Percentiles rank a stretch among this genome's conserved stretches.
These are phyloP conservation scores for Termitomyces sp. DNA, from an alignment of 768 basidiomycete species.

Conservation along the genomic window DNA sequence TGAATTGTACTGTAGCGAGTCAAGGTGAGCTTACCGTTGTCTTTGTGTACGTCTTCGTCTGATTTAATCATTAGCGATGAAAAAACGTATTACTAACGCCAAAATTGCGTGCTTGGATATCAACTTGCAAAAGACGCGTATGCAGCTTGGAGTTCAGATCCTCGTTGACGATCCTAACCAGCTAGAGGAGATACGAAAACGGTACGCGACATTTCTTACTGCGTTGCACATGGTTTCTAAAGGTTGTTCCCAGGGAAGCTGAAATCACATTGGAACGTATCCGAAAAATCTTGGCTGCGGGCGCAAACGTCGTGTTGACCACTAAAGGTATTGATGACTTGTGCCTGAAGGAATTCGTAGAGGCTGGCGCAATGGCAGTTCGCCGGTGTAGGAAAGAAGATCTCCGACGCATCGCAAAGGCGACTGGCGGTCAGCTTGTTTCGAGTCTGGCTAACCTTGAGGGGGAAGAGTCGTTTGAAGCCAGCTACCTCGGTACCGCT, in stretches of 20 bases:
- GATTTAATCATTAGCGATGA: slow-evolving; percentile 70
- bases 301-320: slow-evolving; percentile 95
- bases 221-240: background rate
- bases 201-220: slow-evolving; percentile 42
- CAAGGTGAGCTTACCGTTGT: slow-evolving; percentile 63
- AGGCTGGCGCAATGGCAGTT: slow-evolving; percentile 98
- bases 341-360: slow-evolving; percentile 97
- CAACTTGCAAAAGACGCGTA: slow-evolving; percentile 91
- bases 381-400: slow-evolving; percentile 98
- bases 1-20: slow-evolving; percentile 98
- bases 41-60: background rate
- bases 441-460: slow-evolving; percentile 94
- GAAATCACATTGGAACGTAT: slow-evolving; percentile 96
- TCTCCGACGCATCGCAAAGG: slow-evolving; percentile 92
- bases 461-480: slow-evolving; percentile 96
- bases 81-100: slow-evolving; percentile 85
- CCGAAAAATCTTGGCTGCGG: slow-evolving; percentile 91
- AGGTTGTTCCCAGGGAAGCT: slow-evolving; percentile 59
- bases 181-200: slow-evolving; percentile 90
- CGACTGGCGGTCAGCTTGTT: slow-evolving; percentile 91
- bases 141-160: slow-evolving; percentile 98
- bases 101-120: slow-evolving; percentile 99
- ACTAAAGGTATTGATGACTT: slow-evolving; percentile 99
- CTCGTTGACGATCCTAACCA: slow-evolving; percentile 95
- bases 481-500: slow-evolving; percentile 83